Evolutionary conservation across 2,329 filamentous ascomycete genomes (phyloP).

Genomic region (Colletotrichum orbiculare): DNA sequence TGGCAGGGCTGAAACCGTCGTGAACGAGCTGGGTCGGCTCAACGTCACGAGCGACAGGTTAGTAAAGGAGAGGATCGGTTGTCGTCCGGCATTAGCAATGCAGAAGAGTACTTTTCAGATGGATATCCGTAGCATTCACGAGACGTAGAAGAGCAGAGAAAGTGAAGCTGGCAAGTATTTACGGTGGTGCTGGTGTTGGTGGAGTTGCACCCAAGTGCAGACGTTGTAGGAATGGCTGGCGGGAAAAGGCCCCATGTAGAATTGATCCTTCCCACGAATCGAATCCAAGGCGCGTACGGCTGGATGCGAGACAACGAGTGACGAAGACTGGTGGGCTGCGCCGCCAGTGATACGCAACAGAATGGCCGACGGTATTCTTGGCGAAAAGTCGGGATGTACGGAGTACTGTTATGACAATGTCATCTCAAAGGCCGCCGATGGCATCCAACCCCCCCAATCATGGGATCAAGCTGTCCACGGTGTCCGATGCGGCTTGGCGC

Average conservation of each 20-base stretch:
- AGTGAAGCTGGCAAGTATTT: not conserved
- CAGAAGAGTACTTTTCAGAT: not conserved
- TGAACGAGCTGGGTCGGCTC: not conserved
- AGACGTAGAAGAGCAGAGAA: constrained; percentile 2
- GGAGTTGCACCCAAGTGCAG: not conserved
- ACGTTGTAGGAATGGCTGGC: constrained; percentile 14
- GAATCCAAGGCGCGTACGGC: not conserved
- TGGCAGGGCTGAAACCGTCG: constrained; percentile 30
- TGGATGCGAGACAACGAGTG: constrained; percentile 1
- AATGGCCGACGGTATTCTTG: constrained; percentile 17
- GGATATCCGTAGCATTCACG: not conserved
- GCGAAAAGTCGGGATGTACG: constrained; percentile 25
- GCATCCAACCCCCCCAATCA: constrained; percentile 17
- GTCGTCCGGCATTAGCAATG: constrained; percentile 1
- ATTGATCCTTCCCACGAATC: constrained; percentile 4
- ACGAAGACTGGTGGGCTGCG: constrained; percentile 23
- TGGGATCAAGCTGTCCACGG: not conserved
- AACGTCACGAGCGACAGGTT: constrained; percentile 16
- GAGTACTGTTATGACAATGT: no score
- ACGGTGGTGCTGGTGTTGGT: no score
- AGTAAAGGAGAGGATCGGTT: not conserved
- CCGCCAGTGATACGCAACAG: constrained; percentile 32
- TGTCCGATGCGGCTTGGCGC: constrained; percentile 26
- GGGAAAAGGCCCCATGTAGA: constrained; percentile 1
- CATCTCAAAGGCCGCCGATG: not conserved